phyloP scores from a whole-genome alignment of 768 basidiomycete genomes.

The Psilocybe azurescens region DNA sequence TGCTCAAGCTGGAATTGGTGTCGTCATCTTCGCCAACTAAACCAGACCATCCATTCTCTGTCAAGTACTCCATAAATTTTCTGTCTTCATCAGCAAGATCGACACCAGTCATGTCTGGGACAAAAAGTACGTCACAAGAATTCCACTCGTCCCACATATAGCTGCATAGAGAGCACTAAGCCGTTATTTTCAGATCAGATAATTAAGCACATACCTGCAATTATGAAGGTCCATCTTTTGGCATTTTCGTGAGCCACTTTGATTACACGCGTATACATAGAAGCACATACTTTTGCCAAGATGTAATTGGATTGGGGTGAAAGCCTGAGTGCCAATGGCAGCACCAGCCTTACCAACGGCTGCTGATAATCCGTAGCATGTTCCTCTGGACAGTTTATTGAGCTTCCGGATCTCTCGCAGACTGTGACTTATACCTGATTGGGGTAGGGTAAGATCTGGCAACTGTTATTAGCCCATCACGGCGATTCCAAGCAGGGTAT shows the following conservation, averaged over 20 bases:
- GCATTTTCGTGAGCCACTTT: too few species aligned
- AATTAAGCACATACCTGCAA: slow-evolving; percentile 31
- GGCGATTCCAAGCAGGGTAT: too few species aligned
- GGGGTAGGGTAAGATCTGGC: slow-evolving; percentile 66
- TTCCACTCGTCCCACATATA: slow-evolving; percentile 67
- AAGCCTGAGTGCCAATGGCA: slow-evolving; percentile 72
- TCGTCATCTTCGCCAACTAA: slow-evolving; percentile 62
- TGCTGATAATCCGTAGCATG: slow-evolving; percentile 72
- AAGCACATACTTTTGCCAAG: slow-evolving; percentile 62
- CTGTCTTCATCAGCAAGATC: slow-evolving; percentile 72
- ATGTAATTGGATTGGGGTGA: slow-evolving; percentile 70
- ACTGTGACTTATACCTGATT: slow-evolving; percentile 47
- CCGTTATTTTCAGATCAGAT: neutral
- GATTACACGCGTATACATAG: neutral
- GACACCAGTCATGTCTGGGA: slow-evolving; percentile 69
- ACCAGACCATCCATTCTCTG: slow-evolving; percentile 70
- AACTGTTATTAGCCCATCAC: too few species aligned
- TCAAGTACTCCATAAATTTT: slow-evolving; percentile 63
- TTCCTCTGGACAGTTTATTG: slow-evolving; percentile 44
- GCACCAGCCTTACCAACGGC: slow-evolving; percentile 76
- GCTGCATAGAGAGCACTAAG: slow-evolving; percentile 35
- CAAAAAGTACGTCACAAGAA: slow-evolving; percentile 71
- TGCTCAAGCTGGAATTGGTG: slow-evolving; percentile 5
- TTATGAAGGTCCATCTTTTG: slow-evolving; percentile 66
- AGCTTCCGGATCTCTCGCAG: neutral